Percentiles rank a stretch among this genome's conserved stretches.
Conservation (phyloP, 2,329 filamentous ascomycete species). For the Nemania sp. region DNA sequence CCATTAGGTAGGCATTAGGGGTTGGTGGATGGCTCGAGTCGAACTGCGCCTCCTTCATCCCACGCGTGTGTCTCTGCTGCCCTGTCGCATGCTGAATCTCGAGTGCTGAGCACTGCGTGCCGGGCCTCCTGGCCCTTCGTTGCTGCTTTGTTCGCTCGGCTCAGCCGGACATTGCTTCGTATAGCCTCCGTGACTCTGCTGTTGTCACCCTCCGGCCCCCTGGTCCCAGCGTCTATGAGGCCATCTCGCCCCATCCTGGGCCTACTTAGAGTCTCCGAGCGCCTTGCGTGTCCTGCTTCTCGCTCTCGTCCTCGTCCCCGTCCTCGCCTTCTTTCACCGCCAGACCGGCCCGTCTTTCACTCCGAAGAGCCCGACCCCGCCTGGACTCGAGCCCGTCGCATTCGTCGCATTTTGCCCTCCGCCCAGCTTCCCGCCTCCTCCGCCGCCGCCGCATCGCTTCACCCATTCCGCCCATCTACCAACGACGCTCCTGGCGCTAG, state of each 20-base stretch:
- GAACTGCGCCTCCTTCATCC: conserved; percentile 1
- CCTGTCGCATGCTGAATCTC: background rate
- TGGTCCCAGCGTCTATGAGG: conserved; percentile 18
- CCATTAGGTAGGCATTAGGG: no score
- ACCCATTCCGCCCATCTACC: background rate
- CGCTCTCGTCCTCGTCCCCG: background rate
- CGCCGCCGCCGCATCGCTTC: conserved; percentile 7
- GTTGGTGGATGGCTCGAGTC: background rate
- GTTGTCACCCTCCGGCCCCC: background rate
- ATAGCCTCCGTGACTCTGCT: background rate
- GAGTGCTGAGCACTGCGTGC: background rate
- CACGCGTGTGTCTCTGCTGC: background rate
- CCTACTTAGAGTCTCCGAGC: background rate
- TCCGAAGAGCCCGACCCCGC: conserved; percentile 8
- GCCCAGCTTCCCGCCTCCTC: conserved; percentile 5
- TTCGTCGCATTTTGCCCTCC: conserved; percentile 12
- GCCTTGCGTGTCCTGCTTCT: background rate
- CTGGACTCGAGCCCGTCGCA: conserved; percentile 16
- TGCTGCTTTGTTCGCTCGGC: conserved; percentile 10
- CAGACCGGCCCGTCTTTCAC: conserved; percentile 12
- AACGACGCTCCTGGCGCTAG: background rate
- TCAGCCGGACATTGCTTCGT: conserved; percentile 18
- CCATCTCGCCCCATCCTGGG: conserved; percentile 3
- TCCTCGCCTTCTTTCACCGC: conserved; percentile 7
- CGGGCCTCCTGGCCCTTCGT: no score